These are phyloP conservation scores for Coriaria nepalensis DNA, from an alignment of 306 rosid genomes.

Conservation along the genomic window DNA sequence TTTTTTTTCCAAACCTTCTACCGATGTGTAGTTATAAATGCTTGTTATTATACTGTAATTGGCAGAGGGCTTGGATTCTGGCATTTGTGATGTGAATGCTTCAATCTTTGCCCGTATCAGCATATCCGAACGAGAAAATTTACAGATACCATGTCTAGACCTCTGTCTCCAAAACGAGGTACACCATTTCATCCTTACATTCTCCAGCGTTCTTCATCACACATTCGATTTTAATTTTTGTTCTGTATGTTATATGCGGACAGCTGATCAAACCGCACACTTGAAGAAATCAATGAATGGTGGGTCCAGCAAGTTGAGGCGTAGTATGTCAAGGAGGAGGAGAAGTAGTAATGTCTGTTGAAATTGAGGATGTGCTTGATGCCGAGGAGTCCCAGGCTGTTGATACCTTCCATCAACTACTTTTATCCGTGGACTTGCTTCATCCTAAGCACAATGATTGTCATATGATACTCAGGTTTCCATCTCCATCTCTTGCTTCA, in stretches of 20 bases:
- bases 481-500: background rate
- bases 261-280: too few relatives aligned
- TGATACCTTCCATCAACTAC: slow-evolving; percentile 64
- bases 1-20: too few relatives aligned
- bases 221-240: background rate
- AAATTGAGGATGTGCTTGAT: slow-evolving; percentile 67
- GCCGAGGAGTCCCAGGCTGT: slow-evolving; percentile 61
- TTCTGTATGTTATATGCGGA: background rate
- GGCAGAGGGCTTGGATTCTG: slow-evolving; percentile 27
- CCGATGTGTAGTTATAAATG: too few relatives aligned
- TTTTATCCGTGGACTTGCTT: slow-evolving; percentile 58
- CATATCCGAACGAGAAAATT: background rate
- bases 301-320: slow-evolving; percentile 55
- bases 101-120: slow-evolving; percentile 27
- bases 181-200: background rate
- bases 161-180: slow-evolving; percentile 22
- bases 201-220: too few relatives aligned
- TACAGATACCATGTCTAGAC: slow-evolving; percentile 29
- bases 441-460: slow-evolving; percentile 82
- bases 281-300: slow-evolving; percentile 39
- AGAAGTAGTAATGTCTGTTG: slow-evolving; percentile 67
- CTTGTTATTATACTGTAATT: slow-evolving; percentile 28
- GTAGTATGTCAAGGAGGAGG: slow-evolving; percentile 45
- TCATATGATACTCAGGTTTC: slow-evolving; percentile 76
- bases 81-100: slow-evolving; percentile 47